Evolutionary conservation across 1,284 basidiomycete species (phyloP).

Genomic region (Microbotryomycetes sp.): DNA sequence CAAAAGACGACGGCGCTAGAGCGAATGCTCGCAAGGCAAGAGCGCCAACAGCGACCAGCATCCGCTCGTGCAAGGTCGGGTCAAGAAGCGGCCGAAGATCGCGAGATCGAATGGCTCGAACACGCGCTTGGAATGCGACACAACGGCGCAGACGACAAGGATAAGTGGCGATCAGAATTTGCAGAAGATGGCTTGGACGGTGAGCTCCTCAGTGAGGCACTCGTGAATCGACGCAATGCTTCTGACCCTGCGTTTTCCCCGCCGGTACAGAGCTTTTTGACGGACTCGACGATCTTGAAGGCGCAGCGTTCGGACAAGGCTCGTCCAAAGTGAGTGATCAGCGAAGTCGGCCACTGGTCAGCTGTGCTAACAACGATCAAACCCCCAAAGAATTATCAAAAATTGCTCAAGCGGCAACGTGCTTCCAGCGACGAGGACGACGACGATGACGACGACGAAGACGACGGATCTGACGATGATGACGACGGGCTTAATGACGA

Average conservation of each 20-base stretch:
- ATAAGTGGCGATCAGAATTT: conserved; percentile 45
- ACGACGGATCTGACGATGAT: conserved; percentile 33
- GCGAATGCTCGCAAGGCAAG: conserved; percentile 26
- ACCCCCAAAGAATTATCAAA: conserved; percentile 10
- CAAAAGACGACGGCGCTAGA: conserved; percentile 22
- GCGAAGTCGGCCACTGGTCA: conserved; percentile 8
- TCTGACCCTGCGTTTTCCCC: background rate
- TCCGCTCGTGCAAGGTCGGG: conserved; percentile 32
- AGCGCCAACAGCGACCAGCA: conserved; percentile 31
- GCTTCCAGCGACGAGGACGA: conserved; percentile 31
- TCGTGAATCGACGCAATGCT: conserved; percentile 5
- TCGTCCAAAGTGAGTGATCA: conserved; percentile 33
- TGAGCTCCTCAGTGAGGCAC: conserved; percentile 39
- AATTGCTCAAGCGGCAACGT: conserved; percentile 12
- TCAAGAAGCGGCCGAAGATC: conserved; percentile 54
- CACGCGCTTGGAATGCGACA: conserved; percentile 51
- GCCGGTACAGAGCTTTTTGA: conserved; percentile 26
- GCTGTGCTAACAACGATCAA: background rate
- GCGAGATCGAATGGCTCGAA: conserved; percentile 70
- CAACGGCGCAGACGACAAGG: conserved; percentile 38
- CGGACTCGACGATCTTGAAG: conserved; percentile 52
- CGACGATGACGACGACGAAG: conserved; percentile 31
- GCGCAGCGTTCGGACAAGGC: conserved; percentile 38
- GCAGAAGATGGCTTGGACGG: conserved; percentile 52
- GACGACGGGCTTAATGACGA: conserved; percentile 27